Percentiles rank a stretch among this genome's conserved stretches.
These are phyloP conservation scores for Trichoderma asperellum DNA, from an alignment of 2,329 filamentous ascomycete genomes.

Conservation along the genomic window DNA sequence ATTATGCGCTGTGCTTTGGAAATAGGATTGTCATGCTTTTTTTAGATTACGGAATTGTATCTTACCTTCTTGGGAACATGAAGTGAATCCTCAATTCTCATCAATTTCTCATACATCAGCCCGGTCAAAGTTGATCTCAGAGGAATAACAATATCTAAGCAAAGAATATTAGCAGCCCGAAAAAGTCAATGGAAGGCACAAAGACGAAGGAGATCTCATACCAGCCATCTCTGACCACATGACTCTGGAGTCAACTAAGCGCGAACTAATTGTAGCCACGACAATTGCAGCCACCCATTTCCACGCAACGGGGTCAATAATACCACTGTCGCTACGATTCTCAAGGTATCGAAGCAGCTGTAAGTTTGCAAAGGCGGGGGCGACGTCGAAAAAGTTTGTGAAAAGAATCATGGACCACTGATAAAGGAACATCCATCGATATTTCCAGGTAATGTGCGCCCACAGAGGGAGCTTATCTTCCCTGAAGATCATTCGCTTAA, in stretches of 20 bases:
- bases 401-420: constrained; percentile 13
- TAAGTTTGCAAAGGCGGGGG: constrained; percentile 22
- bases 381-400: constrained; percentile 23
- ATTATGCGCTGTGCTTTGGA: not conserved
- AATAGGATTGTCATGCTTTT: not conserved
- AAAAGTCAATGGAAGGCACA: not conserved
- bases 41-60: not conserved
- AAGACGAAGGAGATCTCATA: not conserved
- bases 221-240: constrained; percentile 21
- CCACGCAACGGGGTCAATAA: constrained; percentile 18
- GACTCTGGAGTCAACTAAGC: constrained; percentile 21
- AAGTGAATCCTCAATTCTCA: constrained; percentile 22
- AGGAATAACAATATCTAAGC: constrained; percentile 8
- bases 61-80: constrained; percentile 17
- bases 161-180: not conserved
- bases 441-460: constrained; percentile 23
- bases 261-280: constrained; percentile 17
- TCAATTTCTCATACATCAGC: constrained; percentile 22
- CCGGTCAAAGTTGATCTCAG: constrained; percentile 19
- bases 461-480: constrained; percentile 3
- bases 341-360: constrained; percentile 20
- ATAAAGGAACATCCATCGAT: not conserved
- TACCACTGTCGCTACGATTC: not conserved
- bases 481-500: constrained; percentile 24
- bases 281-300: constrained; percentile 20